Conservation (phyloP, 768 basidiomycete genomes). For the Lactarius sp. region DNA sequence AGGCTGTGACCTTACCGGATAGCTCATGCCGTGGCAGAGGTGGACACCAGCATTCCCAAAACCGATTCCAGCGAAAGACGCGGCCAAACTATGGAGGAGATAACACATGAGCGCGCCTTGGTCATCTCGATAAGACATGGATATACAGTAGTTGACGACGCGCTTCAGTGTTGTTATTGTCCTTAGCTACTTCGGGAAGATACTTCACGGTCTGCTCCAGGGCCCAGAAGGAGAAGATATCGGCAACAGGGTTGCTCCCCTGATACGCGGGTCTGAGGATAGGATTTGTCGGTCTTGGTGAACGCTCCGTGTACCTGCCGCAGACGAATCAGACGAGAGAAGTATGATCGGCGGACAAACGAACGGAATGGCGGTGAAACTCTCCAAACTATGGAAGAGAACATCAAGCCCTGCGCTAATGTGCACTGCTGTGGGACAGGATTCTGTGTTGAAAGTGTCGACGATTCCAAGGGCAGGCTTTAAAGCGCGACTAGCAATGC, state of each 20-base stretch:
- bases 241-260: slow-evolving; percentile 90
- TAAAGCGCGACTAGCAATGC: slow-evolving; percentile 88
- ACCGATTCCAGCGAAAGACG: slow-evolving; percentile 93
- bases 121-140: neutral
- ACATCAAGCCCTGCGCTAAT: slow-evolving; percentile 95
- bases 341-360: slow-evolving; percentile 27
- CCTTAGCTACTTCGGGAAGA: slow-evolving; percentile 79
- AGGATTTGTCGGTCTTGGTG: slow-evolving; percentile 85
- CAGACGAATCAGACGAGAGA: slow-evolving; percentile 5
- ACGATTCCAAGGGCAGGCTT: slow-evolving; percentile 79
- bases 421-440: slow-evolving; percentile 87
- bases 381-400: slow-evolving; percentile 93
- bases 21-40: slow-evolving; percentile 85
- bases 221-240: slow-evolving; percentile 95
- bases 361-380: slow-evolving; percentile 90
- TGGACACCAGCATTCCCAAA: slow-evolving; percentile 94
- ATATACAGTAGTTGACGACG: slow-evolving; percentile 86
- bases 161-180: slow-evolving; percentile 76
- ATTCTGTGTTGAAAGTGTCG: slow-evolving; percentile 87
- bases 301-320: slow-evolving; percentile 80
- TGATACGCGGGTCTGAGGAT: slow-evolving; percentile 90
- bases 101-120: neutral
- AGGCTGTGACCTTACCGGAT: slow-evolving; percentile 50
- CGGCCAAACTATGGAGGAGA: slow-evolving; percentile 56
- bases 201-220: slow-evolving; percentile 83